These are phyloP conservation scores for Blastomyces gilchristii DNA, from an alignment of 2,329 filamentous ascomycete genomes.

Conservation along the genomic window DNA sequence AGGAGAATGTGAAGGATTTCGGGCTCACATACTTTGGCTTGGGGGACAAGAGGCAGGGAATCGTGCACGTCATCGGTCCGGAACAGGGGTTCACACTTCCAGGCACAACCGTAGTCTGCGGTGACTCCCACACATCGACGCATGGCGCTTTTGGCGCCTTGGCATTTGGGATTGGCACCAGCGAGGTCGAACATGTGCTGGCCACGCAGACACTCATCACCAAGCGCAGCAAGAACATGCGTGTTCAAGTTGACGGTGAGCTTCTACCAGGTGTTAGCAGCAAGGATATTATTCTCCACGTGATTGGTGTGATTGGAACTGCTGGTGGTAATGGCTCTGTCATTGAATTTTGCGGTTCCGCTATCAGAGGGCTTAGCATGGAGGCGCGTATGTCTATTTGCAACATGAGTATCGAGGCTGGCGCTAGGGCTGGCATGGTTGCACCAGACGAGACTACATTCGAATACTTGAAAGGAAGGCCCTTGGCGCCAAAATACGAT, in stretches of 20 bases:
- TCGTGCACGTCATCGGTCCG: constrained; percentile 95
- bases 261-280: constrained; percentile 84
- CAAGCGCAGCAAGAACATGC: constrained; percentile 96
- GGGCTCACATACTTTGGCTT: constrained; percentile 95
- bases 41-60: constrained; percentile 91
- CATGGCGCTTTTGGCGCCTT: constrained; percentile 93
- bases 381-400: constrained; percentile 98
- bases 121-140: constrained; percentile 95
- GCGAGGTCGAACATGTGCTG: constrained; percentile 95
- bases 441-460: constrained; percentile 91
- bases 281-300: constrained; percentile 88
- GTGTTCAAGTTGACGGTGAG: constrained; percentile 86
- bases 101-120: constrained; percentile 92
- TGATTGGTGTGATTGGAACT: constrained; percentile 88
- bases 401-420: constrained; percentile 98
- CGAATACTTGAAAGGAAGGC: constrained; percentile 85
- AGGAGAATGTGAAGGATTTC: constrained; percentile 95
- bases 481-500: constrained; percentile 73
- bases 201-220: constrained; percentile 94
- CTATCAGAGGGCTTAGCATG: constrained; percentile 82
- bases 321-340: constrained; percentile 89
- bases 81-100: constrained; percentile 98
- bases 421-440: constrained; percentile 92
- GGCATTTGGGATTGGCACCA: constrained; percentile 94
- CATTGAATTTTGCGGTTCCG: constrained; percentile 94